Evolutionary conservation across 306 rosid genomes (phyloP).

Genomic region (Ormosia emarginata): DNA sequence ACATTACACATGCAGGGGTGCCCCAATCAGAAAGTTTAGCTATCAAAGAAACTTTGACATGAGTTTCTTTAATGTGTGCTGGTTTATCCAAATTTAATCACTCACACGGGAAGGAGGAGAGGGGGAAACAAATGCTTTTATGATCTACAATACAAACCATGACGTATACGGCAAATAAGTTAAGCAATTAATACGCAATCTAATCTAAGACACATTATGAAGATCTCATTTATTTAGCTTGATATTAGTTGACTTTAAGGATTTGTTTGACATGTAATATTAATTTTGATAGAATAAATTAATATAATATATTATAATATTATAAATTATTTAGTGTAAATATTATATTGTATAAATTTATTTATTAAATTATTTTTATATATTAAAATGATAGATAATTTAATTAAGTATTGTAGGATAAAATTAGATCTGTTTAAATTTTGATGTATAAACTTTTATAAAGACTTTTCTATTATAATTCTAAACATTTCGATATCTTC

Average conservation of each 20-base stretch:
- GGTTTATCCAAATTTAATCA: conserved; percentile 8
- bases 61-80: background rate
- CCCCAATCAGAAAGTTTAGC: background rate
- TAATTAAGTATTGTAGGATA: too few relatives aligned
- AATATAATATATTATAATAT: too few relatives aligned
- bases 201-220: background rate
- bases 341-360: too few relatives aligned
- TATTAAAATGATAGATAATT: too few relatives aligned
- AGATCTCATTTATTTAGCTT: background rate
- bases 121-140: background rate
- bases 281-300: too few relatives aligned
- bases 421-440: too few relatives aligned
- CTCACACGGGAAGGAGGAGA: conserved; percentile 12
- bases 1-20: background rate
- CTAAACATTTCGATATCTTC: too few relatives aligned
- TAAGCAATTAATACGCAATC: background rate
- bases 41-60: background rate
- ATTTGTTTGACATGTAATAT: too few relatives aligned
- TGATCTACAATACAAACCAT: conserved; percentile 15
- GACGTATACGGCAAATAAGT: conserved; percentile 31
- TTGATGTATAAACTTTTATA: too few relatives aligned
- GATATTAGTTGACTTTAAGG: background rate
- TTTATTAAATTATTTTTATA: too few relatives aligned
- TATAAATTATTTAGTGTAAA: too few relatives aligned
- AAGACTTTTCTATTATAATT: too few relatives aligned